Conservation (phyloP, 2,329 filamentous ascomycete species). For the Coleophoma eucalyptorum region DNA sequence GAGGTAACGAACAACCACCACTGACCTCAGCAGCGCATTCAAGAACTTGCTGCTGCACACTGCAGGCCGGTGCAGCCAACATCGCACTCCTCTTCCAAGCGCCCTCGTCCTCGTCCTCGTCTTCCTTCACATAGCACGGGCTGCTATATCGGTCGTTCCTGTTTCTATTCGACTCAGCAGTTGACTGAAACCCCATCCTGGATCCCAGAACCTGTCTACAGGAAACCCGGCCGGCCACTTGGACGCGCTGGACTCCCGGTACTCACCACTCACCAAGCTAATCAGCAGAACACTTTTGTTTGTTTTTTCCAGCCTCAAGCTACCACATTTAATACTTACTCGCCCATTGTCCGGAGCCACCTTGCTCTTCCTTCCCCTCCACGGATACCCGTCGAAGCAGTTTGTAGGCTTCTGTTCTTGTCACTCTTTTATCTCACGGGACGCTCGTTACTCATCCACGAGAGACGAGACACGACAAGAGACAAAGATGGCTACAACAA, state of each 20-base stretch:
- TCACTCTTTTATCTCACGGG: slow-evolving; percentile 20
- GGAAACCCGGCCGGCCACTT: slow-evolving; percentile 9
- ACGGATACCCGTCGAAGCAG: slow-evolving; percentile 24
- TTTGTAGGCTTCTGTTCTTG: slow-evolving; percentile 20
- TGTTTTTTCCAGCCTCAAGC: slow-evolving; percentile 4
- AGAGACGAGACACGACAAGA: slow-evolving; percentile 5
- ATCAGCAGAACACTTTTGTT: slow-evolving; percentile 3
- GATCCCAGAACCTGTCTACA: neutral
- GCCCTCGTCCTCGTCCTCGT: slow-evolving; percentile 12
- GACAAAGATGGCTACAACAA: slow-evolving; percentile 22
- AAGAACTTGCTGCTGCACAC: slow-evolving; percentile 11
- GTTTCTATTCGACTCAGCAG: too few species aligned
- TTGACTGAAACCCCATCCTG: neutral
- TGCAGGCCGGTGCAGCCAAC: slow-evolving; percentile 10
- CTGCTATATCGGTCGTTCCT: slow-evolving; percentile 19
- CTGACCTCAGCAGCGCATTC: slow-evolving; percentile 1
- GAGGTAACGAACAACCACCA: neutral
- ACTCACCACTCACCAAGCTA: slow-evolving; percentile 13
- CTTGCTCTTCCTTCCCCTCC: slow-evolving; percentile 10
- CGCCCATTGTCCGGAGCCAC: slow-evolving; percentile 6
- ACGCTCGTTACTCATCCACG: slow-evolving; percentile 17
- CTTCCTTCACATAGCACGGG: slow-evolving; percentile 20
- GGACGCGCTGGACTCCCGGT: slow-evolving; percentile 16
- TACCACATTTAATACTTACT: slow-evolving; percentile 25
- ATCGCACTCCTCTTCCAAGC: slow-evolving; percentile 6